Base-by-base conservation (phyloP, 1,139 yeast species). In the Protomyces macrosporus region DNA sequence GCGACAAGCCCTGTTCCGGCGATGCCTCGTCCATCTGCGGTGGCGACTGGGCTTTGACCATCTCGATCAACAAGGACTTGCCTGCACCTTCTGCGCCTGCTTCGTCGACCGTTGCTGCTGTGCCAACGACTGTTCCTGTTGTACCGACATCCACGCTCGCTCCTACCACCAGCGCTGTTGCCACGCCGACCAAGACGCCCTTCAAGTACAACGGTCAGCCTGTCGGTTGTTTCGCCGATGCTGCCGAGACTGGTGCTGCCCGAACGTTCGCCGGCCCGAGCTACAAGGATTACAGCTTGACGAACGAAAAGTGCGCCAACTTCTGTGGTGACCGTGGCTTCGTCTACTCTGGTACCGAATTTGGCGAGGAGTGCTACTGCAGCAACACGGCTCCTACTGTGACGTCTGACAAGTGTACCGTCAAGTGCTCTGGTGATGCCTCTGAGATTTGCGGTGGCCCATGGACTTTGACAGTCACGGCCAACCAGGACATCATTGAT, bases 331-430 rank as follows among this genome's bases (percentile, higher is more conserved):
- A 45, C 2, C 51, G 52, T n/a, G 36, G 36, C 52, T 51, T 52
- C 51, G 35, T 52, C 5, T 42, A 35, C 45, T 58, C 63, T 4
- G 63, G 63, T 3, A 53, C 56, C 12, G 63, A 58, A 45, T 51
- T 51, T 39, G 63, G 56, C 45, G 36, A 51, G 34, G 63, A 58
- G 35, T 58, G 63, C 42, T 58, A 52, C 30, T 58, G 63, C 34
- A 40, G 56, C 10, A 48, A 30, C 35, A 58, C 63, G 34, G 42
- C 36, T 10, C 56, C 56, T 14, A 45, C 56, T 6, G 42, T 37
- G 3, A 45, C 55, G 5, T 53, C 60, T 10, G 23, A 33, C 30
- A 37, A 54, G 55, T 58, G 63, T 33, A 42, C 39, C 32, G 51
- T 52, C 52, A 50, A 56, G 16, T 58, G 63, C 33, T 14, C 52